phyloP scores from a whole-genome alignment of 129 eudicot genomes.

The Tanacetum coccineum region DNA sequence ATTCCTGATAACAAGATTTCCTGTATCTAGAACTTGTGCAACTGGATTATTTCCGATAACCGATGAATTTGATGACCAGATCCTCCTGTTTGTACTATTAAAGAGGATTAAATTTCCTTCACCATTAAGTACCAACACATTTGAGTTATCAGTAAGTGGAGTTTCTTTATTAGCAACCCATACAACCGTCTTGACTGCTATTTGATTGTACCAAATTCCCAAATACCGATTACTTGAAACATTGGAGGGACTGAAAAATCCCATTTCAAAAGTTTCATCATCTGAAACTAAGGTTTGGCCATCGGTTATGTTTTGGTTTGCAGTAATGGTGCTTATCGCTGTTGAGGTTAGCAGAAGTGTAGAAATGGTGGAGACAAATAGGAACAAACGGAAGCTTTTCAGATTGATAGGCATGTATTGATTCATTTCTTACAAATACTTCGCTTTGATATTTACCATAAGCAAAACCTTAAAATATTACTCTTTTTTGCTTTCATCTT shows the following conservation, averaged over 20 bases:
- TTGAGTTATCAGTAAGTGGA: conserved; percentile 35
- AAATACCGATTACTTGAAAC: conserved; percentile 32
- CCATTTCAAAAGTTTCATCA: conserved; percentile 39
- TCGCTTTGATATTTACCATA: too few species aligned
- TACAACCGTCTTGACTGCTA: conserved; percentile 26
- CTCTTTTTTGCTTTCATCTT: too few species aligned
- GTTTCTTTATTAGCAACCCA: conserved; percentile 65
- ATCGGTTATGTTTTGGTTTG: conserved; percentile 26
- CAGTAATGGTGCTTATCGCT: conserved; percentile 27
- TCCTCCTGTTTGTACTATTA: conserved; percentile 9
- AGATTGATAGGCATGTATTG: conserved; percentile 7
- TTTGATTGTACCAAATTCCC: conserved; percentile 62
- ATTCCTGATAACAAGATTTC: conserved; percentile 46
- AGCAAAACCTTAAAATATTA: too few species aligned
- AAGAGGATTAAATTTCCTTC: conserved; percentile 37
- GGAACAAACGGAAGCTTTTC: conserved; percentile 7
- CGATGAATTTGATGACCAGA: conserved; percentile 55
- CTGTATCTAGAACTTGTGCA: conserved; percentile 47
- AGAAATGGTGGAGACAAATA: conserved; percentile 16
- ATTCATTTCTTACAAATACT: background rate
- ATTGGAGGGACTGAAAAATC: conserved; percentile 45
- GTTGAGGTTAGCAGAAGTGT: conserved; percentile 13
- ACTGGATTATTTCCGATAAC: conserved; percentile 29
- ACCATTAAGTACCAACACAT: conserved; percentile 21
- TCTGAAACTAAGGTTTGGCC: conserved; percentile 41